Conservation (phyloP, 441 rosid species). For the Erysimum cheiri region DNA sequence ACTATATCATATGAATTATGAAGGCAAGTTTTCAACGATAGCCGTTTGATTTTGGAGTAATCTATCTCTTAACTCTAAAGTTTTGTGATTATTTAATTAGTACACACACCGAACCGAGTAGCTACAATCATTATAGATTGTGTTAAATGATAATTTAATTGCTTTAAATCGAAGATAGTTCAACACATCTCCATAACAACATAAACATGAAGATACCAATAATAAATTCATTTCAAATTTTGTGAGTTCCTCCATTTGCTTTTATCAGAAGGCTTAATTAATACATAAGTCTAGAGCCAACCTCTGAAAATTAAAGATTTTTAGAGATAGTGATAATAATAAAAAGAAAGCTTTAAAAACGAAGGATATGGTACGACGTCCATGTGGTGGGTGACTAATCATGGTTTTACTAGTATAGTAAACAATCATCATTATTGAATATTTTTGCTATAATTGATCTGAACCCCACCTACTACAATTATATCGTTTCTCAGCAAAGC, state of each 20-base stretch:
- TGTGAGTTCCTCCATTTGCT: not conserved
- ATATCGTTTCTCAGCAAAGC: constrained; percentile 31
- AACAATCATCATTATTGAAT: constrained; percentile 30
- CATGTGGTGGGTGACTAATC: constrained; percentile 46
- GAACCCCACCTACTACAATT: constrained; percentile 40
- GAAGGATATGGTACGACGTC: constrained; percentile 40
- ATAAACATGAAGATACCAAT: constrained; percentile 21
- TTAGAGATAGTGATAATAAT: not conserved
- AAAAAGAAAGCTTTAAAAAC: not conserved
- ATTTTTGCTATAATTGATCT: constrained; percentile 28
- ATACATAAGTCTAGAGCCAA: constrained; percentile 10
- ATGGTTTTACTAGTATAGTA: constrained; percentile 36
- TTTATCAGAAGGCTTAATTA: not conserved
- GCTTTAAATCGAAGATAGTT: constrained; percentile 39
- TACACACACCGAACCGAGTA: constrained; percentile 27
- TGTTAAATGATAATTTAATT: constrained; percentile 29
- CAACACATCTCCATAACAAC: constrained; percentile 18
- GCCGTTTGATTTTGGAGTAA: constrained; percentile 25
- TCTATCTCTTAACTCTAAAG: not conserved
- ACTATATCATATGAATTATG: not conserved
- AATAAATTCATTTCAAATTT: not conserved
- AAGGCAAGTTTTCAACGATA: not conserved
- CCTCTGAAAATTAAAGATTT: not conserved
- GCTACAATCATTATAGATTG: constrained; percentile 32
- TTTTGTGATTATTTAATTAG: constrained; percentile 3